Evolutionary conservation across 768 basidiomycete genomes (phyloP).

Genomic region (Lactarius trivialis): DNA sequence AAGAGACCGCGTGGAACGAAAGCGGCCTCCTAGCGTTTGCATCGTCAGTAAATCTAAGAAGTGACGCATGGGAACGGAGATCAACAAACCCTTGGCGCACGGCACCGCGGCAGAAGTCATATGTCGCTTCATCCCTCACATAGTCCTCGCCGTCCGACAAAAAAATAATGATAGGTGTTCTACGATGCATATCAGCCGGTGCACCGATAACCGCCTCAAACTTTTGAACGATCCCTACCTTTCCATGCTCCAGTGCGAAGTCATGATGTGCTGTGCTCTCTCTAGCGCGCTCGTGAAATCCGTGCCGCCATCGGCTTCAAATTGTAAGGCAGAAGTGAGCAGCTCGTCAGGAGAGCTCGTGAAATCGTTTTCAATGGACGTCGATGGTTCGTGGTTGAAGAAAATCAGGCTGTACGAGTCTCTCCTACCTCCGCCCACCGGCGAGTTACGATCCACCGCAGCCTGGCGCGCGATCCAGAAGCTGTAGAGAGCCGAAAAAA

Average conservation of each 20-base stretch:
- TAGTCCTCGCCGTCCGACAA: constrained; percentile 48
- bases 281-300: constrained; percentile 38
- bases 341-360: constrained; percentile 40
- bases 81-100: constrained; percentile 38
- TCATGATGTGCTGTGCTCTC: constrained; percentile 35
- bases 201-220: neutral
- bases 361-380: constrained; percentile 40
- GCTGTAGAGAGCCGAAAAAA: constrained; percentile 45
- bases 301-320: constrained; percentile 35
- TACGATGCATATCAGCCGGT: constrained; percentile 23
- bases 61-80: neutral
- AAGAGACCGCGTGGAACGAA: constrained; percentile 54
- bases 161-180: constrained; percentile 48
- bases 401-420: constrained; percentile 54
- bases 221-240: constrained; percentile 29
- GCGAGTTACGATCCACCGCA: constrained; percentile 27
- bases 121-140: constrained; percentile 34
- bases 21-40: constrained; percentile 41
- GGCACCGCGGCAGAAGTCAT: constrained; percentile 39
- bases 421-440: constrained; percentile 30
- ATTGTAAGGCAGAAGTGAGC: constrained; percentile 33
- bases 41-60: neutral
- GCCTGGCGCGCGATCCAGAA: constrained; percentile 51
- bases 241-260: constrained; percentile 43
- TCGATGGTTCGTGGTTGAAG: constrained; percentile 31